Evolutionary conservation across 2,329 filamentous ascomycete species (phyloP), one percentile per base, ranked within the genome.

Genomic region (Metarhizium rileyi): DNA sequence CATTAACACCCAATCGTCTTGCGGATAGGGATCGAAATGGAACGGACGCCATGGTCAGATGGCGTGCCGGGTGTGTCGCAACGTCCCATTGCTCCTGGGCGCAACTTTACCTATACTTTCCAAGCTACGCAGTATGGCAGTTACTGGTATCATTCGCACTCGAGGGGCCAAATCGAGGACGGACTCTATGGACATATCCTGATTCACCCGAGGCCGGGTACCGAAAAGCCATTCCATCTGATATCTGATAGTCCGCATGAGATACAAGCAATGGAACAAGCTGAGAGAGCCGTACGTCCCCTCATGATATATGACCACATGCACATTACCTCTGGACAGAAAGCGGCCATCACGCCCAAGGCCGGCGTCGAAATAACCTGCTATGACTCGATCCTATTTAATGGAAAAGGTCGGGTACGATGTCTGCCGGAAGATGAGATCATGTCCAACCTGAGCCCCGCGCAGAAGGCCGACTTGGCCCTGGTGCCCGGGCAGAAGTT

Each of bases 61-160:
- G 80, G 80, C 27, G 73, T 78, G 0, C 76, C 78, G 1, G 79
- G 79, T 2, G 60, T 83, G 2, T 71, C 73, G 1, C 79, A 83
- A 56, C 65, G 65, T 3, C 64, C 72, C 3, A 80, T 83, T 49
- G 56, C 63, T 12, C 70, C 77, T 1, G 72, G 72, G 7, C 0
- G 22, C 23, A 40, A n/a, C 41, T 51, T 51, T 2, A 65, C 68
- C 0, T 79, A 83, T 57, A 66, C 65, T 28, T 84, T 76, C 67
- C 70, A 65, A n/a, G 78, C 79, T 0, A 69, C 67, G 0, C 72
- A 79, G 49, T 74, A 77, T 55, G 81, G 81, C 3, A 74, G 72
- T 40, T 80, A 78, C 62, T 82, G 76, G 69, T 84, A 83, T 55
- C 80, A 83, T 62, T 72, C 77, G 0, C 80, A 84, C 56, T 68